Base-by-base conservation (phyloP, 495 filamentous ascomycete genomes). In the Amorphotheca resinae region DNA sequence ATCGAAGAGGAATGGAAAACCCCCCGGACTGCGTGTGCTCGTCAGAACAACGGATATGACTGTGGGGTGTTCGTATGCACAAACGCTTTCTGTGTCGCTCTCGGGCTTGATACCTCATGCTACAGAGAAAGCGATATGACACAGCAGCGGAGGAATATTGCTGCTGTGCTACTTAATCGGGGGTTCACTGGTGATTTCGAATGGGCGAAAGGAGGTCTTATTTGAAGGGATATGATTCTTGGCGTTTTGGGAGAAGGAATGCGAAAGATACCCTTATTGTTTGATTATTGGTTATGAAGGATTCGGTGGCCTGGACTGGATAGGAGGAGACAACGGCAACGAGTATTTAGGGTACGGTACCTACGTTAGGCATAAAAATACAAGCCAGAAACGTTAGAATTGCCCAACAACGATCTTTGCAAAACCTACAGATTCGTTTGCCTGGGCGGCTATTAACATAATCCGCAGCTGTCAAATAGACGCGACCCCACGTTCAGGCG, bases 31-130 rank as follows among this genome's bases (percentile, higher is more conserved):
- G 59, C 53, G 0, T 58, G 59, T 4, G 75, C 79, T 0, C 55
- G 51, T 6, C 87, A 94, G 49, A 63, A 63, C 36, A 93, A 93
- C 51, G 70, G 70, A 0, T 76, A 63, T 45, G 87, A 94, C 54
- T 94, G 87, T 46, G 87, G 87, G 4, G 80, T 87, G 2, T 93
- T 89, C 52, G 69, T 79, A 3, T 70, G 82, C 15, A 81, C 79
- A 0, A 87, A 82, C 25, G 78, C 79, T 25, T 78, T 84, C 42
- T 82, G 79, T 51, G 54, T 87, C 17, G 68, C 76, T 0, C 53
- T 82, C 6, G 78, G 77, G 0, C 54, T 85, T 9, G 72, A 79
- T 42, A 80, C 80, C 0, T 68, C 63, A 41, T 61, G 66, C 0
- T 84, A 82, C 50, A 57, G 60, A 0, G 59, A 75, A 17, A n/a